Evolutionary conservation across 148 eudicot species (phyloP), one percentile per base, ranked within the genome.

Genomic region (Diospyros lotus): DNA sequence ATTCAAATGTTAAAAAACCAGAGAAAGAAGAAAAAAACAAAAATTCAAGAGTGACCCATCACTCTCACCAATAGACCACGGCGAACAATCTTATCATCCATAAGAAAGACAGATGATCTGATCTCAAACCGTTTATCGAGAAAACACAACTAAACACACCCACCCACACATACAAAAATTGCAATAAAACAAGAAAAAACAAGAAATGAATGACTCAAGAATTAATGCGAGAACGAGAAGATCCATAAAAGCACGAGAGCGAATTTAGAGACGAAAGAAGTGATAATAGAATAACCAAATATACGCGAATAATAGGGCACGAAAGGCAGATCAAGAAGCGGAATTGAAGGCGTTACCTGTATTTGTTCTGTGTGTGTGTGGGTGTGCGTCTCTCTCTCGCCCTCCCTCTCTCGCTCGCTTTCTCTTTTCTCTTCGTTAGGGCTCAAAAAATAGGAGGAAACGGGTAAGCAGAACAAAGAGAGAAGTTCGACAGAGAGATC

Each of bases 41-140:
- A 67, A 58, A 64, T 75, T 82, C 40, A 66, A 56, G 40, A 18
- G 46, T 8, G 39, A 6, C 39, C 63, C 39, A 59, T 68, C 2
- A 50, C 51, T 50, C 54, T 68, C 58, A 68, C 41, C 40, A 50
- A 41, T 2, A 17, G 39, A 59, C 63, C 63, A 56, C 17, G 17
- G 60, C 60, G 60, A 15, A 15, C 2, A 56, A 13, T n/a, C 9
- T 56, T 67, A 63, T 80, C 79, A 42, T 76, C 84, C 82, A 86
- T 84, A 66, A 68, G 45, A 38, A 76, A 69, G 14, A 73, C 52
- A 76, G 52, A 44, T 51, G 48, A 52, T 55, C n/a, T 60, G 44
- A 42, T 17, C 8, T 48, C 4, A 48, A 48, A 4, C 52, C 52
- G 41, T 2, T 6, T 50, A 52, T 39, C 38, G 60, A 17, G 52